phyloP scores from a whole-genome alignment of 371 early-diverging fungal species.

The Smittium culicis region DNA sequence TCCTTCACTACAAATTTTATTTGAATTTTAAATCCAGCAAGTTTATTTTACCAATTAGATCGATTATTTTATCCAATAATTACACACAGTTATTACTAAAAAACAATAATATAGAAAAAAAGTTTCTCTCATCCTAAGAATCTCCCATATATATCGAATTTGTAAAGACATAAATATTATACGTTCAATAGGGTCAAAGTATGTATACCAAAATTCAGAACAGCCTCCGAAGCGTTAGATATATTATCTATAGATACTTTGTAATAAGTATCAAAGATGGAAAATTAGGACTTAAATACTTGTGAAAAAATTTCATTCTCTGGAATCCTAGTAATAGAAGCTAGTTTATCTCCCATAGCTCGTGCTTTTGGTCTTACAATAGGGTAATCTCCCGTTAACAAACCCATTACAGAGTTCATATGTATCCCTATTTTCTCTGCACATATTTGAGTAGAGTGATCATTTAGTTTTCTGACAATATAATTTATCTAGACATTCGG shows the following conservation, averaged over 20 bases:
- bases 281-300: neutral
- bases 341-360: neutral
- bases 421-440: neutral
- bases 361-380: neutral
- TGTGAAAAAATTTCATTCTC: neutral
- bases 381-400: neutral
- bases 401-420: neutral
- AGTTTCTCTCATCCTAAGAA: no score
- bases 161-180: neutral
- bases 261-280: neutral
- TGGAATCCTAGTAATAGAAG: neutral
- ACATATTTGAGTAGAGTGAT: neutral
- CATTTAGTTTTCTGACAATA: neutral
- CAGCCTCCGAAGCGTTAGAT: neutral
- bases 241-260: neutral
- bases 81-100: no score
- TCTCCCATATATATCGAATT: neutral
- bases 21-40: no score
- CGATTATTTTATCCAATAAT: no score
- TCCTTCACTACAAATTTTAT: no score
- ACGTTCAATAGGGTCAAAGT: neutral
- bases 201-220: neutral
- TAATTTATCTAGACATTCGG: neutral
- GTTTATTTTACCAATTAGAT: no score
- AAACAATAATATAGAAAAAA: no score